Evolutionary conservation across 257 asterid species (phyloP).

Genomic region (Petunia secreta): DNA sequence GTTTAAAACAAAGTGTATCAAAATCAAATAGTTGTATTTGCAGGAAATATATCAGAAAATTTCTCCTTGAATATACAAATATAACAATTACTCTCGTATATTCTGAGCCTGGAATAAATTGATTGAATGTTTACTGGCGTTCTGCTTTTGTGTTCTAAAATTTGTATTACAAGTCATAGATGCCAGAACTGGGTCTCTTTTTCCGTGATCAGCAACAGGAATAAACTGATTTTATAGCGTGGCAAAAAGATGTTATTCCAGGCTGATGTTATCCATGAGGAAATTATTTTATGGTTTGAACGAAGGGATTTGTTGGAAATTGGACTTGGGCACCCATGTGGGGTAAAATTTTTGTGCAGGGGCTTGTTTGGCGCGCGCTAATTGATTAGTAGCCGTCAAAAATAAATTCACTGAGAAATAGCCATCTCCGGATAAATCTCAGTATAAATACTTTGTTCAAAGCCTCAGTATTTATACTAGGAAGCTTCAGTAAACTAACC

Average conservation of each 20-base stretch:
- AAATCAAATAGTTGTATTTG: background rate
- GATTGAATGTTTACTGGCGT: background rate
- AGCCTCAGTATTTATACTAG: no score
- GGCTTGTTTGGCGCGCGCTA: no score
- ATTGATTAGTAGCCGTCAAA: no score
- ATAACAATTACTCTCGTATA: background rate
- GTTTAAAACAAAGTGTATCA: background rate
- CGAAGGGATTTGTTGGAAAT: no score
- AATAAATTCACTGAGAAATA: no score
- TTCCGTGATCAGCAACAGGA: background rate
- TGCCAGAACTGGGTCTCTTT: background rate
- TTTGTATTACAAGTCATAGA: background rate
- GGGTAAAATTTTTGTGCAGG: no score
- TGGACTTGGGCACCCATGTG: no score
- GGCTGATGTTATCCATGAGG: background rate
- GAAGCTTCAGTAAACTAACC: no score
- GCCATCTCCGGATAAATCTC: no score
- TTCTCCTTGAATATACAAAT: background rate
- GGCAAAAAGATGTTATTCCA: background rate
- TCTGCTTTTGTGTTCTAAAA: no score
- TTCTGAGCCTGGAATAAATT: background rate
- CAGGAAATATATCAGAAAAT: background rate
- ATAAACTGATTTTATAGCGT: background rate
- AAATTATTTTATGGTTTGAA: no score
- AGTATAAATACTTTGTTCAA: no score